A percentile compares a stretch with the other conserved stretches of the same genome.
These are phyloP conservation scores for Coprinopsis cinerea DNA, from an alignment of 768 basidiomycete genomes.

Conservation along the genomic window DNA sequence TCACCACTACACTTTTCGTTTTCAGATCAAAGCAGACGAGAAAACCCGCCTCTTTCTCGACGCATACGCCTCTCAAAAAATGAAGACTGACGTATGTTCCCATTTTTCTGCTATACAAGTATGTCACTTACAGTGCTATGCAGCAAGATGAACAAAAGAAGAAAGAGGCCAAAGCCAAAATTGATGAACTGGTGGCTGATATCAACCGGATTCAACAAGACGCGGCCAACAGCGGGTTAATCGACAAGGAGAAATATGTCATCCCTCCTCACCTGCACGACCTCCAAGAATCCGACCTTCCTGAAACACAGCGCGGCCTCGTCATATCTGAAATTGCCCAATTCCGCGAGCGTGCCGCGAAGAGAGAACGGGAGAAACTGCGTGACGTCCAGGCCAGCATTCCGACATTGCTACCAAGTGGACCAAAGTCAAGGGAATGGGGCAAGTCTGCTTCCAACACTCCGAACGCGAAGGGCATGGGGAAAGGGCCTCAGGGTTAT, in stretches of 20 bases:
- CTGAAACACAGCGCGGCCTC: constrained; percentile 86
- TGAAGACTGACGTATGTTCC: constrained; percentile 78
- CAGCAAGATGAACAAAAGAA: constrained; percentile 69
- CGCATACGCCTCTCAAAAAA: constrained; percentile 73
- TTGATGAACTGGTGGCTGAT: constrained; percentile 61
- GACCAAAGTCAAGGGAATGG: constrained; percentile 76
- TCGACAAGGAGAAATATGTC: constrained; percentile 81
- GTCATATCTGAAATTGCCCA: constrained; percentile 96
- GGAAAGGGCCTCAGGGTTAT: constrained; percentile 71
- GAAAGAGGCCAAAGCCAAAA: constrained; percentile 56
- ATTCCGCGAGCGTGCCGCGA: constrained; percentile 91
- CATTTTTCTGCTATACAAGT: neutral
- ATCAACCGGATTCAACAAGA: constrained; percentile 72
- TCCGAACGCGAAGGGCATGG: constrained; percentile 45
- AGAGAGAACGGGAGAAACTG: constrained; percentile 84
- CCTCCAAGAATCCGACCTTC: constrained; percentile 92
- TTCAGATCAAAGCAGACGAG: constrained; percentile 91
- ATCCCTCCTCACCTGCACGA: constrained; percentile 97
- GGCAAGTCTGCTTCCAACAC: constrained; percentile 44
- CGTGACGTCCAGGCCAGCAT: constrained; percentile 65
- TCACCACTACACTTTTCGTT: constrained; percentile 36
- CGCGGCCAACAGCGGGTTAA: constrained; percentile 65
- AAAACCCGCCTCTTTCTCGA: constrained; percentile 88
- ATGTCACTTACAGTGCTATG: constrained; percentile 3
- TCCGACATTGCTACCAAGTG: constrained; percentile 53